Evolutionary conservation across 345 rosid genomes (phyloP), one percentile per base, ranked within the genome.

Genomic region (Erucastrum elatum): DNA sequence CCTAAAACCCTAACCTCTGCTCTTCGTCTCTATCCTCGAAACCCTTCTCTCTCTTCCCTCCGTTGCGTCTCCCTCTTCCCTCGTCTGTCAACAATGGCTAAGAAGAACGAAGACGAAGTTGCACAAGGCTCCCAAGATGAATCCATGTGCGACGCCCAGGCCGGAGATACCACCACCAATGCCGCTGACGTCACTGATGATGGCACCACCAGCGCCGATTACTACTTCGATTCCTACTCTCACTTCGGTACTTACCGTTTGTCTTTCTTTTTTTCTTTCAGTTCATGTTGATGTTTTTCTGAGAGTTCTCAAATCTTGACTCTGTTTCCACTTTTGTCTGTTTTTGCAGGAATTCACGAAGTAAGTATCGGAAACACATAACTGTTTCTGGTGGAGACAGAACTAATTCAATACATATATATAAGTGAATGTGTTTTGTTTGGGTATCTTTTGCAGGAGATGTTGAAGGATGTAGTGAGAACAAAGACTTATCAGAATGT

Each of bases 401-500:
- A 37, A 37, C 44, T 37, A 8, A 13, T 13, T 49, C 5, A 74
- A 5, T 33, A 21, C 21, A 21, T 21, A 21, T 21, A 21, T 21
- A 25, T 27, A 39, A 4, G 34, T 81, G 58, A 41, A 0, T 72
- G 21, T 16, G 67, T 31, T 46, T 53, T 16, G 51, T 66, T 2
- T 15, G 5, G 37, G 37, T 34, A 33, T 33, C 35, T 33, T 6
- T 33, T 33, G 6, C 90, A 95, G 99, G 99, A 95, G 87, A 95
- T 95, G 99, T 81, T 95, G 16, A 95, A 95, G 82, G 99, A 95
- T 86, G 85, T 77, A 0, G 97, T 95, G 74, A 90, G 99, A 85
- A 95, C 99, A 10, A 91, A 90, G 87, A 93, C 97, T 37, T 95
- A 95, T 82, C 97, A 91, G 86, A 91, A 91, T 80, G 99, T 89